Percentiles rank a stretch among this genome's conserved stretches.
Conservation (phyloP, 2,329 filamentous ascomycete genomes). For the Penicillium sp. region DNA sequence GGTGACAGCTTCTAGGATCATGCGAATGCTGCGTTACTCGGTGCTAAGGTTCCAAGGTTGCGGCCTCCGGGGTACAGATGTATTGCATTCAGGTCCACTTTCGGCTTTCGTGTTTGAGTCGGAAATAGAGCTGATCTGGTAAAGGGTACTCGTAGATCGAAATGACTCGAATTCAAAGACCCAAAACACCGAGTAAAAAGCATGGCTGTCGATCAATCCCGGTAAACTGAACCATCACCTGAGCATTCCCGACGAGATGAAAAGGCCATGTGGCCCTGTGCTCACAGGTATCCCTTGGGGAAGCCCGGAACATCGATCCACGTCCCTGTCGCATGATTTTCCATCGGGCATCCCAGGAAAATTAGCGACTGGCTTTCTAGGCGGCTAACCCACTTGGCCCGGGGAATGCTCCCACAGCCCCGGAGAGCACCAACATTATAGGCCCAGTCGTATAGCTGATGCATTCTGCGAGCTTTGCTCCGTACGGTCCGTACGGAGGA, state of each 20-base stretch:
- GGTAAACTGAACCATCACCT: neutral
- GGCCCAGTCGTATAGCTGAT: neutral
- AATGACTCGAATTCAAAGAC: no score
- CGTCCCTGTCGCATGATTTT: slow-evolving; percentile 1
- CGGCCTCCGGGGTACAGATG: neutral
- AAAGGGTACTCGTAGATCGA: no score
- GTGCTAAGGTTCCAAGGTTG: neutral
- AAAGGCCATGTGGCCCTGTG: neutral
- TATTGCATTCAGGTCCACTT: neutral
- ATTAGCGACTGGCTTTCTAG: neutral
- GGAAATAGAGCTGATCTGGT: no score
- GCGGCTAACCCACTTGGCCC: neutral
- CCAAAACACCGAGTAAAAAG: neutral
- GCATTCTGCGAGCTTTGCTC: neutral
- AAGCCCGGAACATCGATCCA: neutral
- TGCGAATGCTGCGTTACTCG: no score
- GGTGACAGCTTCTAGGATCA: neutral
- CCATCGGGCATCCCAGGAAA: neutral
- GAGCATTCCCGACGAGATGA: neutral
- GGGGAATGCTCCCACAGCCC: neutral
- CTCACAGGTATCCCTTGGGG: neutral
- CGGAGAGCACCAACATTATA: neutral
- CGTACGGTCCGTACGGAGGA: no score
- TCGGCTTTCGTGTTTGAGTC: no score
- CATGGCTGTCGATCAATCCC: neutral